These are phyloP conservation scores for Toxoplasma gondii DNA, from an alignment of 169 alveolate species.

Conservation along the genomic window DNA sequence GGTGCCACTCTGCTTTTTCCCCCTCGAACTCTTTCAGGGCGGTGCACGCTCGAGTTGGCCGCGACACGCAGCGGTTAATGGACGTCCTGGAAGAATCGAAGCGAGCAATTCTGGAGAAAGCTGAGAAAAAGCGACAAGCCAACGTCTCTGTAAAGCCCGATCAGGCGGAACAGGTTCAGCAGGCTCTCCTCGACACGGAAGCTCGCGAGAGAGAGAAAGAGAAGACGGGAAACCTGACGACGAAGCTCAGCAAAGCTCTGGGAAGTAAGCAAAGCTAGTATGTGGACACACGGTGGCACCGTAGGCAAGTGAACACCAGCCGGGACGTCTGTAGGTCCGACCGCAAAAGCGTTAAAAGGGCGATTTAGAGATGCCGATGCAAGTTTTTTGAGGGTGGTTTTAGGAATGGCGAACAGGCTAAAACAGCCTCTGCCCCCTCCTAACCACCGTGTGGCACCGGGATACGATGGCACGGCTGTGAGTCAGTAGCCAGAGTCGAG, in stretches of 20 bases:
- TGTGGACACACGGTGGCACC: too few species aligned
- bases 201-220: background rate
- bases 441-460: too few species aligned
- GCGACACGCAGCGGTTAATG: background rate
- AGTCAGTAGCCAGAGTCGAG: too few species aligned
- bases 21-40: background rate
- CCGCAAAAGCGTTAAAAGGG: too few species aligned
- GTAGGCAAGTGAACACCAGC: too few species aligned
- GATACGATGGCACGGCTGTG: too few species aligned
- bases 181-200: background rate
- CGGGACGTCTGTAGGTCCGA: too few species aligned
- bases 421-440: too few species aligned
- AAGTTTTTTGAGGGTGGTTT: too few species aligned
- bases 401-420: too few species aligned
- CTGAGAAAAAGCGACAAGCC: background rate
- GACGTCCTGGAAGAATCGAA: background rate
- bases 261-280: background rate
- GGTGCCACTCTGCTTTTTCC: too few species aligned
- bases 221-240: background rate
- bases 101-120: background rate
- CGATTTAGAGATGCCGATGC: too few species aligned
- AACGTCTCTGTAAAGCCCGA: background rate
- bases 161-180: background rate
- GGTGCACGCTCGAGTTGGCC: background rate
- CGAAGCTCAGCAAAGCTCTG: background rate